phyloP scores from a whole-genome alignment of 202 grass and related monocot genomes.

The Panicum hallii region DNA sequence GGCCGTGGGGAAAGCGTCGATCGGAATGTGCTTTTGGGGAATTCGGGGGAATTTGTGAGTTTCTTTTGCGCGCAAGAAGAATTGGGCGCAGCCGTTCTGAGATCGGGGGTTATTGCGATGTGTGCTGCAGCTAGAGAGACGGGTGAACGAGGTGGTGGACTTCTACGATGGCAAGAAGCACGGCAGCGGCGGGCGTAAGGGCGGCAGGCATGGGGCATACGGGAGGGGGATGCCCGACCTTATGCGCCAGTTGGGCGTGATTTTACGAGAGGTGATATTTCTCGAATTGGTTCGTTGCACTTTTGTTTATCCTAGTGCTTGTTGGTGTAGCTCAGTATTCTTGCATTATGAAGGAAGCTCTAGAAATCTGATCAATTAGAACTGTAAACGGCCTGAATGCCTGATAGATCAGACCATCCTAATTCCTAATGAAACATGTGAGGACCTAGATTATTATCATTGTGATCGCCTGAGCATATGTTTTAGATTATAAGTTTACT shows the following conservation, averaged over 20 bases:
- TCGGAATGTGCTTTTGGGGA: neutral
- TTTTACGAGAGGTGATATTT: constrained; percentile 73
- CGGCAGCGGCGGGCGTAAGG: constrained; percentile 49
- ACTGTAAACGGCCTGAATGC: neutral
- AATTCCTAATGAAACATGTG: constrained; percentile 1
- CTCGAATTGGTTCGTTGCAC: constrained; percentile 1
- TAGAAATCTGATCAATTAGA: neutral
- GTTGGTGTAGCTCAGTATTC: neutral
- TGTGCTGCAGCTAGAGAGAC: constrained; percentile 76
- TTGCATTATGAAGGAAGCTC: neutral
- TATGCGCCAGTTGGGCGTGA: constrained; percentile 66
- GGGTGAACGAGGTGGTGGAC: constrained; percentile 72
- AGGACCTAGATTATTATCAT: neutral
- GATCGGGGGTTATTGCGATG: constrained; percentile 8
- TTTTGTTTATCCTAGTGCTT: neutral
- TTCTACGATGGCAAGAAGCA: constrained; percentile 78
- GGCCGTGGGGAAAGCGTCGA: neutral
- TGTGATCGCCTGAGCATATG: neutral
- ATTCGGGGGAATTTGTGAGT: constrained; percentile 14
- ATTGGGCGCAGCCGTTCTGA: constrained; percentile 29
- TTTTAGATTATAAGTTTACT: neutral
- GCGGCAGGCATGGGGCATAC: constrained; percentile 43
- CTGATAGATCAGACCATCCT: constrained; percentile 11
- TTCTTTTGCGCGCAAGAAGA: neutral
- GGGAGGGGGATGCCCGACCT: constrained; percentile 72